Conservation (phyloP, 2,329 filamentous ascomycete genomes). For the Didymella arachidicola region DNA sequence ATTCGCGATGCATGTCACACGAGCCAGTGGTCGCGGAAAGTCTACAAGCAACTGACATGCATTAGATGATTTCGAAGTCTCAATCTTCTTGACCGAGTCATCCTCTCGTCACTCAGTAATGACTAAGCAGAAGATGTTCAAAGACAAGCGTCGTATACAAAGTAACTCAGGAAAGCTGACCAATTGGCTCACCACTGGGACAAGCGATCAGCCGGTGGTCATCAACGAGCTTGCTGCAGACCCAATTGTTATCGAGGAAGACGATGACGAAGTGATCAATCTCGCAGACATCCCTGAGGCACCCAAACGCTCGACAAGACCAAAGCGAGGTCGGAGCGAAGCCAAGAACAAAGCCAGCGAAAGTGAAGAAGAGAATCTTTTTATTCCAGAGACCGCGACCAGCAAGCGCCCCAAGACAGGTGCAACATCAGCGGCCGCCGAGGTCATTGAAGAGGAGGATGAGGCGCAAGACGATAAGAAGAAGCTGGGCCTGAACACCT, state of each 20-base stretch:
- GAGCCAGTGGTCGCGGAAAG: neutral
- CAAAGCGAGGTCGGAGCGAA: slow-evolving; percentile 24
- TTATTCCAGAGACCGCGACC: slow-evolving; percentile 25
- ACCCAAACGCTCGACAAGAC: slow-evolving; percentile 25
- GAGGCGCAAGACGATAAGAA: slow-evolving; percentile 82
- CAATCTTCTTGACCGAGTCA: slow-evolving; percentile 89
- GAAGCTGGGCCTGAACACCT: slow-evolving; percentile 83
- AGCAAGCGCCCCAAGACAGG: slow-evolving; percentile 33
- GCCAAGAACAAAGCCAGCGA: slow-evolving; percentile 27
- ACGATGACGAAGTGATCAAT: slow-evolving; percentile 62
- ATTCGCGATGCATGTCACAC: neutral
- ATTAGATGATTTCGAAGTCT: slow-evolving; percentile 92
- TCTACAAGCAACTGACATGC: neutral
- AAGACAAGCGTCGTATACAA: slow-evolving; percentile 54
- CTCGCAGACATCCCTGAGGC: slow-evolving; percentile 66
- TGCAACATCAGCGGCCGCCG: slow-evolving; percentile 17
- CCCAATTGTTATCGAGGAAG: slow-evolving; percentile 60
- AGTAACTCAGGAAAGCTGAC: slow-evolving; percentile 58
- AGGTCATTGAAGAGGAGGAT: slow-evolving; percentile 32
- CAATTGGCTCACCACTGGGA: slow-evolving; percentile 53
- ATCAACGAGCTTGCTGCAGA: slow-evolving; percentile 56
- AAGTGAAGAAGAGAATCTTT: slow-evolving; percentile 47
- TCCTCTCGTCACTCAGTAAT: slow-evolving; percentile 85
- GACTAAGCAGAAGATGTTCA: slow-evolving; percentile 79
- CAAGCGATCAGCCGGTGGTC: slow-evolving; percentile 53